phyloP scores from a whole-genome alignment of 2,329 filamentous ascomycete species.

The Fusarium praegraminearum region DNA sequence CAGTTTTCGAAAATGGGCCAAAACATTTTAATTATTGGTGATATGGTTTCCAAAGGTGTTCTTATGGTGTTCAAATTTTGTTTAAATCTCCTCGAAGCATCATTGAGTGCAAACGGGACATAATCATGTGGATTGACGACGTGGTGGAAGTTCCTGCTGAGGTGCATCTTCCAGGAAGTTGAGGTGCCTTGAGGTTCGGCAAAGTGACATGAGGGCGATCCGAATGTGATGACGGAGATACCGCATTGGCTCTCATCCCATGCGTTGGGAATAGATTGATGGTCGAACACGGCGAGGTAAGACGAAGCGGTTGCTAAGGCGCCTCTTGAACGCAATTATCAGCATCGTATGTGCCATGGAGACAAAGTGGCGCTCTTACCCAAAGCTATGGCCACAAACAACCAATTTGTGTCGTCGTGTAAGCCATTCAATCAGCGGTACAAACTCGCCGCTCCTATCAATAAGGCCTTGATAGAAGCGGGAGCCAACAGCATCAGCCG shows the following conservation, averaged over 20 bases:
- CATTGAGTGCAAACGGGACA: conserved; percentile 5
- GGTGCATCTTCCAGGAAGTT: neutral
- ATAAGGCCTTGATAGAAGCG: neutral
- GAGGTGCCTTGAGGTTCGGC: neutral
- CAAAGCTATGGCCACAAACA: conserved; percentile 9
- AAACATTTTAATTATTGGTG: conserved; percentile 3
- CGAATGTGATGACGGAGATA: conserved; percentile 13
- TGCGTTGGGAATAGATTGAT: neutral
- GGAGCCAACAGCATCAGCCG: neutral
- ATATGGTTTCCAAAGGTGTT: neutral
- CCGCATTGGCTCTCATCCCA: neutral
- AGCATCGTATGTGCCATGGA: neutral
- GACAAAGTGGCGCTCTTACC: neutral
- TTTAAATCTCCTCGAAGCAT: neutral
- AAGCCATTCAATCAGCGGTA: neutral
- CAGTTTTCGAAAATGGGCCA: conserved; percentile 10
- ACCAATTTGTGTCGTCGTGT: neutral
- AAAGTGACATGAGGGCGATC: neutral
- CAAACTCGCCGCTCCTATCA: neutral
- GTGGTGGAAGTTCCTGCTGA: conserved; percentile 12
- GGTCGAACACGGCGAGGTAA: neutral
- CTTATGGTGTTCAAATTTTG: neutral
- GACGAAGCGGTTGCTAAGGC: neutral
- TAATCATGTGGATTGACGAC: conserved; percentile 9
- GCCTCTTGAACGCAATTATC: neutral